phyloP scores from a whole-genome alignment of 345 rosid genomes.

The Sonneratia caseolaris region DNA sequence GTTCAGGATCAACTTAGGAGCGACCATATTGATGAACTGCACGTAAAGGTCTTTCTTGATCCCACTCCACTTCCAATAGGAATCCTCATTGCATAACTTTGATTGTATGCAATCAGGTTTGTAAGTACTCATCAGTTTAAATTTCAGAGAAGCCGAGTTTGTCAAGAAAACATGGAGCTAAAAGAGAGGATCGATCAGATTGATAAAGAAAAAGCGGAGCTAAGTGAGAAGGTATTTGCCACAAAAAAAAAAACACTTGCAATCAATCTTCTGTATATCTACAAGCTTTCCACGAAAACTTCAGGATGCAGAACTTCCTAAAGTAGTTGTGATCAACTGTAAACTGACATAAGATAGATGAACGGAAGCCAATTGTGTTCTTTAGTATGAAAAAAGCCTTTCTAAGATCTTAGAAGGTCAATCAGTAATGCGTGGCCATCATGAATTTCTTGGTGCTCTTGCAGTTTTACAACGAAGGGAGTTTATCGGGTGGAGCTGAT shows the following conservation, averaged over 20 bases:
- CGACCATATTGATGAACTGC: slow-evolving; percentile 6
- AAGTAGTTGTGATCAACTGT: too few relatives aligned
- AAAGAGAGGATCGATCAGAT: slow-evolving; percentile 9
- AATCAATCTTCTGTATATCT: too few relatives aligned
- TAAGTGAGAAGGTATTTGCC: background rate
- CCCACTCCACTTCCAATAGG: background rate
- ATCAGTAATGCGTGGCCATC: background rate
- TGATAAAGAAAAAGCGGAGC: background rate
- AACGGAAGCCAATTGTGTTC: too few relatives aligned
- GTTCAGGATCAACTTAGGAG: slow-evolving; percentile 5
- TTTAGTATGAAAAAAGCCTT: too few relatives aligned
- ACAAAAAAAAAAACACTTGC: too few relatives aligned
- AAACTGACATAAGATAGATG: too few relatives aligned
- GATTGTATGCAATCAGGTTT: background rate
- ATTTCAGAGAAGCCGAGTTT: slow-evolving; percentile 3
- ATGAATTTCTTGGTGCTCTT: background rate
- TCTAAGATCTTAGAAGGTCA: too few relatives aligned
- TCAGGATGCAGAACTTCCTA: too few relatives aligned
- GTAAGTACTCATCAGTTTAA: background rate
- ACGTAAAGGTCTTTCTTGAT: slow-evolving; percentile 4
- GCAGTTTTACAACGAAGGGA: slow-evolving; percentile 3
- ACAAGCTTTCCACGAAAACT: too few relatives aligned
- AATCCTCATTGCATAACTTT: background rate
- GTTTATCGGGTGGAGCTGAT: background rate
- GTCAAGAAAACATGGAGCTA: slow-evolving; percentile 10